phyloP scores from a whole-genome alignment of 169 alveolate species.

The Cryptosporidium ryanae region DNA sequence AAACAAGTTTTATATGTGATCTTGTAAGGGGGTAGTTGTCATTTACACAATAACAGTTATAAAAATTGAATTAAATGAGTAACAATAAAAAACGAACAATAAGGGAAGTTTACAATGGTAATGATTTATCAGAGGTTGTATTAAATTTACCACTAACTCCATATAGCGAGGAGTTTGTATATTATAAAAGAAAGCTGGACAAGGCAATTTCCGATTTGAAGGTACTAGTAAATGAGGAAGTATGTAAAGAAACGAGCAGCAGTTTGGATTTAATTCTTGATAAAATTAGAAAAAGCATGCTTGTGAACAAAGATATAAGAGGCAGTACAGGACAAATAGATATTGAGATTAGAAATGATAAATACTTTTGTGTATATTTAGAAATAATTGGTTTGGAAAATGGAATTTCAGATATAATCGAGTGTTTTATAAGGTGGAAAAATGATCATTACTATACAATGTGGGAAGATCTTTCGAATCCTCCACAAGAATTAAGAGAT shows the following conservation, averaged over 20 bases:
- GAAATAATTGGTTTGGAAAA: constrained; percentile 28
- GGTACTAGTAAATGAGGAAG: constrained; percentile 10
- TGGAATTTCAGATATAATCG: constrained; percentile 22
- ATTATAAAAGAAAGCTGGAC: constrained; percentile 41
- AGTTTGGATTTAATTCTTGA: constrained; percentile 1
- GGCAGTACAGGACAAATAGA: not conserved
- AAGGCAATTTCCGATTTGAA: constrained; percentile 45
- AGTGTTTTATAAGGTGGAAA: constrained; percentile 70
- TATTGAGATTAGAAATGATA: not conserved
- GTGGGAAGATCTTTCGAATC: constrained; percentile 52
- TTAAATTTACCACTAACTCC: constrained; percentile 56
- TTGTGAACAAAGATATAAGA: too few relatives aligned
- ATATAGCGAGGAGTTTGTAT: constrained; percentile 43
- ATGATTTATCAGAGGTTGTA: constrained; percentile 28
- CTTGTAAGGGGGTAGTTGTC: too few relatives aligned
- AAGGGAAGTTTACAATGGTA: constrained; percentile 29
- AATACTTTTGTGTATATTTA: constrained; percentile 20
- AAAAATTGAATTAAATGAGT: constrained; percentile 73
- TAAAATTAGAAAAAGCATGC: not conserved
- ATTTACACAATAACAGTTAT: too few relatives aligned
- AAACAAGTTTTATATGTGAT: too few relatives aligned
- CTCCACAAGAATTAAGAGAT: constrained; percentile 43
- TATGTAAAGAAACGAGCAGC: not conserved
- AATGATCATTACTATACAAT: constrained; percentile 62
- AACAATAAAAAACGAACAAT: constrained; percentile 40